These are phyloP conservation scores for Cordyceps cicadae DNA, from an alignment of 2,329 filamentous ascomycete genomes.

Conservation along the genomic window DNA sequence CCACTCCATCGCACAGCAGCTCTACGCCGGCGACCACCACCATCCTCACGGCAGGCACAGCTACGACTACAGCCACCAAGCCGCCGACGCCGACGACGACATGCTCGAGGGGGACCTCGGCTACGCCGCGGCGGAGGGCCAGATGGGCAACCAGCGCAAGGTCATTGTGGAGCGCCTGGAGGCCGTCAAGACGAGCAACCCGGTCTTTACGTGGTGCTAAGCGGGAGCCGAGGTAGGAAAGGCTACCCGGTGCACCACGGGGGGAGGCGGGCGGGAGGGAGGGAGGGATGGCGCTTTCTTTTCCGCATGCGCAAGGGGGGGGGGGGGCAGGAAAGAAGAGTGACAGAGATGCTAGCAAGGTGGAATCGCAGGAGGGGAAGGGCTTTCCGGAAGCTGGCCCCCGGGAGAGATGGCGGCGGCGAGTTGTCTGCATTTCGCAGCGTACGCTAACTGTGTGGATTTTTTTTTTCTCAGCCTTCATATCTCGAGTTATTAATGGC, in stretches of 20 bases:
- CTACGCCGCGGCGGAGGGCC: constrained; percentile 86
- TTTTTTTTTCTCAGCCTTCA: too few species aligned
- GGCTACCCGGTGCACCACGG: too few species aligned
- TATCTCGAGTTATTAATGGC: too few species aligned
- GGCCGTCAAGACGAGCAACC: constrained; percentile 89
- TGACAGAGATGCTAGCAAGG: not conserved
- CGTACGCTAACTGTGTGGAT: too few species aligned
- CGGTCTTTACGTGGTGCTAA: constrained; percentile 95
- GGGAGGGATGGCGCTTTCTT: too few species aligned
- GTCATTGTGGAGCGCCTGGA: constrained; percentile 96
- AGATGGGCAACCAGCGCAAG: constrained; percentile 84
- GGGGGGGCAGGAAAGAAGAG: not conserved
- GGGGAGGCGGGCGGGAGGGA: too few species aligned
- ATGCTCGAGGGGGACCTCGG: constrained; percentile 88
- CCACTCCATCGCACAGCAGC: constrained; percentile 44
- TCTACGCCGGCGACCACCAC: constrained; percentile 39
- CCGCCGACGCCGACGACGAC: constrained; percentile 45
- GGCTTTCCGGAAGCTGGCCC: too few species aligned
- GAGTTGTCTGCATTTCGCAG: too few species aligned
- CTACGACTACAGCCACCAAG: constrained; percentile 53
- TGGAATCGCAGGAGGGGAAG: not conserved
- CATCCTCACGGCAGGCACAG: constrained; percentile 15
- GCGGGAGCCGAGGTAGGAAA: too few species aligned
- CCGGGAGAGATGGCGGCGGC: too few species aligned
- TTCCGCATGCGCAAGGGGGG: too few species aligned